Conservation (phyloP, 441 rosid genomes). For the Hura crepitans region DNA sequence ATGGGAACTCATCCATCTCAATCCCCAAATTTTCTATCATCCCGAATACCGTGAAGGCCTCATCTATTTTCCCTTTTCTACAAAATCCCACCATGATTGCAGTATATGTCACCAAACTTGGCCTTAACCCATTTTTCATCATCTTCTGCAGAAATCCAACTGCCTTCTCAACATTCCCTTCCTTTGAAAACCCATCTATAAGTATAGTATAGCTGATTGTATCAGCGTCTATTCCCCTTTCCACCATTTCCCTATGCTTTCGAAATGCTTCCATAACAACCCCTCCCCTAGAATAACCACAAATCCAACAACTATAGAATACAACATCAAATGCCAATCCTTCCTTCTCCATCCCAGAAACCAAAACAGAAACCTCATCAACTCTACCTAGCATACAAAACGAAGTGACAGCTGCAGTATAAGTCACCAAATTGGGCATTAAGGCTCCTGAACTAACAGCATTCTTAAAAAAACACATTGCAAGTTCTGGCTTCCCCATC, state of each 20-base stretch:
- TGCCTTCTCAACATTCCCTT: slow-evolving; percentile 40
- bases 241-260: slow-evolving; percentile 47
- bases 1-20: slow-evolving; percentile 53
- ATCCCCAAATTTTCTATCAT: slow-evolving; percentile 46
- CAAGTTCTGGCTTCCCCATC: slow-evolving; percentile 67
- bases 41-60: slow-evolving; percentile 51
- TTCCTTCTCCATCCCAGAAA: slow-evolving; percentile 45
- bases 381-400: slow-evolving; percentile 57
- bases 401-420: slow-evolving; percentile 49
- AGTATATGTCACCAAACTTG: slow-evolving; percentile 54
- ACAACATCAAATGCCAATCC: slow-evolving; percentile 56
- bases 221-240: slow-evolving; percentile 45
- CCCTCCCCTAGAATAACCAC: slow-evolving; percentile 44
- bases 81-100: slow-evolving; percentile 57
- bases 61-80: slow-evolving; percentile 51
- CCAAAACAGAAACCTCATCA: slow-evolving; percentile 45
- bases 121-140: slow-evolving; percentile 49
- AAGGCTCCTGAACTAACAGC: slow-evolving; percentile 46
- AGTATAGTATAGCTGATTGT: slow-evolving; percentile 51
- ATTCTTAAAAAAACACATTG: slow-evolving; percentile 47
- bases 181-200: slow-evolving; percentile 52
- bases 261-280: slow-evolving; percentile 42
- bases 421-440: slow-evolving; percentile 55
- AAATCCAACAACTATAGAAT: slow-evolving; percentile 65
- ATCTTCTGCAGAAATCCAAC: slow-evolving; percentile 57